Conservation (phyloP, 2,329 filamentous ascomycete species). For the Fusarium globosum region DNA sequence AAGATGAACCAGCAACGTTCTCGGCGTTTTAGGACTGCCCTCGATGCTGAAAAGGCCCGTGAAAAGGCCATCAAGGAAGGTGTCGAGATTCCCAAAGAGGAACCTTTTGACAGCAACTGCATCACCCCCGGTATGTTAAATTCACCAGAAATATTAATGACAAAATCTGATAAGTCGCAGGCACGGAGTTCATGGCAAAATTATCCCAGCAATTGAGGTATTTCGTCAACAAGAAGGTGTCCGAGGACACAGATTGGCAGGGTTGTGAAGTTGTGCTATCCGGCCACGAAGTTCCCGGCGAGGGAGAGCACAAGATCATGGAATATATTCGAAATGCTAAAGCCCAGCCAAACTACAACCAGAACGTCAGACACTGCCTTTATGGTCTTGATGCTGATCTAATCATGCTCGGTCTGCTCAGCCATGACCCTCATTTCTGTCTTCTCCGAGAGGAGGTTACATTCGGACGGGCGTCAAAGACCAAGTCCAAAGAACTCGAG, state of each 20-base stretch:
- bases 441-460: slow-evolving; percentile 97
- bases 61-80: slow-evolving; percentile 93
- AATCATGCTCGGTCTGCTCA: slow-evolving; percentile 97
- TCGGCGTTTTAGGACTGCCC: slow-evolving; percentile 91
- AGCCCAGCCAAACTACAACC: slow-evolving; percentile 90
- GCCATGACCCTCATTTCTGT: slow-evolving; percentile 98
- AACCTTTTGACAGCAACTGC: slow-evolving; percentile 98
- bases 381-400: slow-evolving; percentile 97
- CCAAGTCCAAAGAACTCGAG: slow-evolving; percentile 94
- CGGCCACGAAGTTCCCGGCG: slow-evolving; percentile 96
- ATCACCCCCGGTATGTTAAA: slow-evolving; percentile 81
- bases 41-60: slow-evolving; percentile 88
- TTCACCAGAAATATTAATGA: too few relatives aligned
- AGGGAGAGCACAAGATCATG: slow-evolving; percentile 99
- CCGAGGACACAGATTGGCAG: slow-evolving; percentile 97
- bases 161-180: slow-evolving; percentile 46
- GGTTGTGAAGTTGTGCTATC: slow-evolving; percentile 95
- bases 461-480: slow-evolving; percentile 87
- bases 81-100: slow-evolving; percentile 92
- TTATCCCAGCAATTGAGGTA: slow-evolving; percentile 95
- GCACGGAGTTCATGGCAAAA: slow-evolving; percentile 97
- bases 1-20: slow-evolving; percentile 99
- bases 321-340: slow-evolving; percentile 99
- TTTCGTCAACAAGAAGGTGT: slow-evolving; percentile 98
- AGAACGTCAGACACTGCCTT: slow-evolving; percentile 94